phyloP scores from a whole-genome alignment of 177 flowering plant species.

The Vitis hybrid region DNA sequence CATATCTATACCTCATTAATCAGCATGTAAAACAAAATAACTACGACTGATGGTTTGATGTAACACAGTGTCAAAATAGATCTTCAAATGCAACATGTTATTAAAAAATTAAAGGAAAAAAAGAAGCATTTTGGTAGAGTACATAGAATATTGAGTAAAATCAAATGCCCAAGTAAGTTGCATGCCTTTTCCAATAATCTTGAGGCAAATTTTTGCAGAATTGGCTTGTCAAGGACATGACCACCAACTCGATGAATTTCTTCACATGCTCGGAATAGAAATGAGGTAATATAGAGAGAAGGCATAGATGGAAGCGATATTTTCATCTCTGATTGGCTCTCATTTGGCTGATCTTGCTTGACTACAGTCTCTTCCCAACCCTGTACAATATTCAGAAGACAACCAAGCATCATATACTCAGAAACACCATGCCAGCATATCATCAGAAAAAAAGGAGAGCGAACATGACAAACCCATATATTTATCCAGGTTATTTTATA shows the following conservation, averaged over 20 bases:
- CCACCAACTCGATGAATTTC: conserved; percentile 96
- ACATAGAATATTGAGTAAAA: not conserved
- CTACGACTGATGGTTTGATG: too few species aligned
- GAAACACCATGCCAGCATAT: not conserved
- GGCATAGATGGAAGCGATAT: conserved; percentile 93
- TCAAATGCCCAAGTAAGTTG: not conserved
- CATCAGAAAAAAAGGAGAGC: not conserved
- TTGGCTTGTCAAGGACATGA: conserved; percentile 84
- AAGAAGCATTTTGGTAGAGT: not conserved
- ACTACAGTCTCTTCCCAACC: conserved; percentile 95
- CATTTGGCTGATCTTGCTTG: conserved; percentile 72
- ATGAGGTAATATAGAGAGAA: conserved; percentile 74
- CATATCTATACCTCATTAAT: too few species aligned
- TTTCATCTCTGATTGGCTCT: conserved; percentile 68
- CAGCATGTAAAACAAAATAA: too few species aligned
- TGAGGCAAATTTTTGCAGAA: conserved; percentile 68
- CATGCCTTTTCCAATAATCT: conserved; percentile 74
- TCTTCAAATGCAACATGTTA: not conserved
- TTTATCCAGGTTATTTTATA: not conserved
- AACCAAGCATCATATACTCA: conserved; percentile 5
- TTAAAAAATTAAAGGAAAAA: not conserved
- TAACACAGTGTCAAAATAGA: not conserved
- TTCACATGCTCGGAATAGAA: conserved; percentile 81
- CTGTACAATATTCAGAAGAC: conserved; percentile 36
- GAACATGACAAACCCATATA: not conserved